Base-by-base conservation (phyloP, 1,139 yeast genomes). In the Sugiyamaella neomexicana region DNA sequence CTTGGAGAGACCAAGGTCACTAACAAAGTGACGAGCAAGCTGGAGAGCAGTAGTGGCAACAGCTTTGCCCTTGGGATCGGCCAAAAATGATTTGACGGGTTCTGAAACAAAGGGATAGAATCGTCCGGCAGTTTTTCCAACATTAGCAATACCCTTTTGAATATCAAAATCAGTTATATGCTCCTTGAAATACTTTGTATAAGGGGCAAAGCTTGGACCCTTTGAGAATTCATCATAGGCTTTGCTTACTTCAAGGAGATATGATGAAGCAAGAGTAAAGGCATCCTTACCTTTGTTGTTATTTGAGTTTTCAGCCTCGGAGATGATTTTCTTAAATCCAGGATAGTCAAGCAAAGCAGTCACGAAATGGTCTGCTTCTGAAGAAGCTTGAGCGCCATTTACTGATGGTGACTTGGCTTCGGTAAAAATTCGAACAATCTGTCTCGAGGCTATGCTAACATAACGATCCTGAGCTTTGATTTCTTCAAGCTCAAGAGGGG, bases 131-230 rank as follows among this genome's bases (percentile, higher is more conserved):
- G 54, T 25, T 38, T 31, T 20, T 17, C 43, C 34, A 32, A 55
- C 58, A 13, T 44, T 53, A 1, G 43, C 45, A 13, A 53, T 40
- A 8, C 51, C 57, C 51, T 52, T 54, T 49, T 46, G 43, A 27
- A 60, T 48, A 53, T 64, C 65, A 54, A 64, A 64, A 55, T 61
- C 65, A 5, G 52, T 39, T 43, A 49, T 48, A 49, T 63, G 60
- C 12, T 44, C 56, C 58, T 62, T 62, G 53, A 63, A 50, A 52
- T 60, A 64, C 5, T 52, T 45, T 20, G 62, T 60, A 50, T 58
- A 62, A 8, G 61, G 59, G 40, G 62, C 59, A 50, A 54, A 64
- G 34, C 61, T 55, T 5, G 66, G 59, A 5, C 62, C 64, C 25
- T 56, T 56, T 43, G 60, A 55, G 54, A 57, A 64, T 15, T 55